Base-by-base conservation (phyloP, 169 alveolate genomes). In the Cryptosporidium bovis region DNA sequence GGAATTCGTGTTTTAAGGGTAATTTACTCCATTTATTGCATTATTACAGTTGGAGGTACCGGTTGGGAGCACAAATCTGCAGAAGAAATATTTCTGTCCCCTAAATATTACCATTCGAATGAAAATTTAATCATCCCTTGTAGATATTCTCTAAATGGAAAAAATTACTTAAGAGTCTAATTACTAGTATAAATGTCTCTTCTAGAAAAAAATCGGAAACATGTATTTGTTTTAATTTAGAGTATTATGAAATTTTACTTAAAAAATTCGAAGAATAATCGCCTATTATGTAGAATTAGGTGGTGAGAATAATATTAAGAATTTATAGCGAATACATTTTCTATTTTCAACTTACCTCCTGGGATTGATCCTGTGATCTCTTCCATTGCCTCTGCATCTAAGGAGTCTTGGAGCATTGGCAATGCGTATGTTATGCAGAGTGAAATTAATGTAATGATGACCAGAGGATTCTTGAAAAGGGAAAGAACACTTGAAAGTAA, bases 61-160 rank as follows among this genome's bases (percentile, higher is more conserved):
- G 87, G 87, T 18, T 77, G 87, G 87, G 87, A 77, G 56, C 33
- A 60, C 64, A 34, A 40, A 10, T 77, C 87, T n/a, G 87, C 87
- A n/a, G 87, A 77, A 60, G 77, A 77, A 29, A 27, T 77, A 44
- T 48, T 77, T 33, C 48, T 60, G 2, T 77, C 48, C 7, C 69
- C 69, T 2, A 34, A 46, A 60, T 51, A 10, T n/a, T 34, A 62
- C 18, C 36, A 40, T 15, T 44, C 48, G 1, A 62, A 62, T 60
- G 71, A 77, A 24, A 77, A 77, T 60, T 64, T 64, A n/a, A 77
- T 77, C 13, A 60, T 77, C 7, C 87, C 87, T 18, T 77, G 40
- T 18, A 77, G 87, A 27, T 77, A 58, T 24, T 60, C 87, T 20
- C 24, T 77, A 10, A 60, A 77, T 60, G 87, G 87, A 8, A 77